Conservation (phyloP, 345 rosid species). For the rapeseed (Brassica napus) region DNA sequence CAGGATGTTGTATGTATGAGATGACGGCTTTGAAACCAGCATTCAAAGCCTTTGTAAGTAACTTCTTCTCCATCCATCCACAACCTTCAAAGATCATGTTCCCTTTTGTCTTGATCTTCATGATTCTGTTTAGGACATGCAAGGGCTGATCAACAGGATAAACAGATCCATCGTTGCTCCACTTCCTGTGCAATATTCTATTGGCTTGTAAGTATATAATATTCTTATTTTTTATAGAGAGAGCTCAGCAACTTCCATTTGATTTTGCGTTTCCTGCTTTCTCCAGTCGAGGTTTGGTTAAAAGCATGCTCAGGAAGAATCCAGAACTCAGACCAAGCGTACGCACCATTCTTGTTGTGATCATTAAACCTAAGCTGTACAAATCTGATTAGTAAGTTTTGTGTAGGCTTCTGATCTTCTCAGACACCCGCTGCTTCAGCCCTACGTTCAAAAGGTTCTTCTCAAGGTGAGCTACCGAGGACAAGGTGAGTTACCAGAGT, state of each 20-base stretch:
- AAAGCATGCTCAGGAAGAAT: slow-evolving; percentile 98
- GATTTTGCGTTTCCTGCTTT: background rate
- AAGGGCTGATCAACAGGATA: slow-evolving; percentile 94
- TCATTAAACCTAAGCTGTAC: background rate
- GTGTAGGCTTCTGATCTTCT: slow-evolving; percentile 91
- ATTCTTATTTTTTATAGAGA: background rate
- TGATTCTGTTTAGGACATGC: slow-evolving; percentile 78
- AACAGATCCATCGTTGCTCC: slow-evolving; percentile 92
- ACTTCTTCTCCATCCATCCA: slow-evolving; percentile 14
- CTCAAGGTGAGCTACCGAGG: slow-evolving; percentile 74
- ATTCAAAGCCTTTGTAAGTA: slow-evolving; percentile 91
- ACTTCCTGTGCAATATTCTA: slow-evolving; percentile 81
- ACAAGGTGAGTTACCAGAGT: slow-evolving; percentile 55
- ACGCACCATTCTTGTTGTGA: slow-evolving; percentile 41
- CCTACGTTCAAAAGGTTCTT: slow-evolving; percentile 73
- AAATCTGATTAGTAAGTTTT: slow-evolving; percentile 2
- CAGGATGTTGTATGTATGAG: slow-evolving; percentile 99
- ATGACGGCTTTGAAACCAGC: slow-evolving; percentile 92
- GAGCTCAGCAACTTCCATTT: background rate
- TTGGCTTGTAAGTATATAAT: slow-evolving; percentile 69
- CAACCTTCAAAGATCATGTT: slow-evolving; percentile 16
- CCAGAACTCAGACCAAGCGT: slow-evolving; percentile 96
- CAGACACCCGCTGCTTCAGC: slow-evolving; percentile 69
- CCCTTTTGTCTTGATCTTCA: slow-evolving; percentile 6
- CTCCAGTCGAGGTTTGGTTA: slow-evolving; percentile 84